Conservation (phyloP, 2,329 filamentous ascomycete species). For the Fusarium sulawesiense region DNA sequence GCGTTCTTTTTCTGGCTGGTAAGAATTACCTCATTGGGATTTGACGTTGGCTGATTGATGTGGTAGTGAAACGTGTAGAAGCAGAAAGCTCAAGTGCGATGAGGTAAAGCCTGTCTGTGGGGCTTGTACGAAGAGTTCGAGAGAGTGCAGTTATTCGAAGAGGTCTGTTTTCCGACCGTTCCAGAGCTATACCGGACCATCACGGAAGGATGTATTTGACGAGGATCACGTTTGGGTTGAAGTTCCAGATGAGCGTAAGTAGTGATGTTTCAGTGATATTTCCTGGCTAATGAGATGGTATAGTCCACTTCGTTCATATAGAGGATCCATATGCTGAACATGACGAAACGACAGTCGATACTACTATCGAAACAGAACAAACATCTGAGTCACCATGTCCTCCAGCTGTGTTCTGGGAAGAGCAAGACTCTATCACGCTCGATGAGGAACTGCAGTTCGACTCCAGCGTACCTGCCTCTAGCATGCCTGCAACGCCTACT, state of each 20-base stretch:
- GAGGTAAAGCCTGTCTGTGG: conserved; percentile 40
- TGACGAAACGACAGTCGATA: neutral
- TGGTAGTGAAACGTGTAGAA: conserved; percentile 37
- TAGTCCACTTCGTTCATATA: conserved; percentile 36
- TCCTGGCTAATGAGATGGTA: fast-evolving
- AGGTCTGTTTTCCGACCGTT: conserved; percentile 36
- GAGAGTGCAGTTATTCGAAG: conserved; percentile 30
- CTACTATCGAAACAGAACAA: neutral
- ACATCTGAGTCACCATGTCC: neutral
- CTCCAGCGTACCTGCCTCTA: fast-evolving
- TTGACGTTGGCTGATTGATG: neutral
- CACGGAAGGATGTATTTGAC: conserved; percentile 2
- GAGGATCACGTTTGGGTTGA: conserved; percentile 33
- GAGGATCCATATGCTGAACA: conserved; percentile 12
- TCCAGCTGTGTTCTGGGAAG: fast-evolving
- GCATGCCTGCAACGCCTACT: fast-evolving
- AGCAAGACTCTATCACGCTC: fast-evolving
- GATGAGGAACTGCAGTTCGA: neutral
- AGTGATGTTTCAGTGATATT: fast-evolving
- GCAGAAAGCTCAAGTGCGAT: conserved; percentile 46
- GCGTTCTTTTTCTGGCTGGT: conserved; percentile 44
- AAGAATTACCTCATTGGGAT: neutral
- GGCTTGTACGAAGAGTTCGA: conserved; percentile 31
- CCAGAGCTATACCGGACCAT: neutral
- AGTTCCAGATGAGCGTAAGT: conserved; percentile 32